A percentile compares a stretch with the other conserved stretches of the same genome.
These are phyloP conservation scores for Suillus luteus DNA, from an alignment of 768 basidiomycete species.

Conservation along the genomic window DNA sequence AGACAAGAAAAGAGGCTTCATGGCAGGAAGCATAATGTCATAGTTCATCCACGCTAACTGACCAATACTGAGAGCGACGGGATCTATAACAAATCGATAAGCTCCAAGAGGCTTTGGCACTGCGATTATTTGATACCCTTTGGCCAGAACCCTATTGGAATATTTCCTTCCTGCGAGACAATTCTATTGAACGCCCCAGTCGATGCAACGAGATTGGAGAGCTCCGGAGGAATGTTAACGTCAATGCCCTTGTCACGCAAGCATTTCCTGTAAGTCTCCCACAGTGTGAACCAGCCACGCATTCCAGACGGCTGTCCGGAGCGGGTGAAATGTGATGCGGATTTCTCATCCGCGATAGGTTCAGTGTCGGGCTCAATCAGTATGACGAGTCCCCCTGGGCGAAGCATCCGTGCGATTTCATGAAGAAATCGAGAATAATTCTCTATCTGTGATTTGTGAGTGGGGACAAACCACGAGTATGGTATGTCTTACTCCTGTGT, in stretches of 20 bases:
- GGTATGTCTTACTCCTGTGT: conserved; percentile 56
- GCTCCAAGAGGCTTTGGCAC: conserved; percentile 12
- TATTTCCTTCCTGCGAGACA: conserved; percentile 53
- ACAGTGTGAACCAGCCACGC: conserved; percentile 63
- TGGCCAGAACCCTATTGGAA: conserved; percentile 73
- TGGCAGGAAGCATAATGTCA: conserved; percentile 63
- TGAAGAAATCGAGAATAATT: conserved; percentile 61
- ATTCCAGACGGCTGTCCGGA: conserved; percentile 39
- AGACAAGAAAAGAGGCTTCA: conserved; percentile 60
- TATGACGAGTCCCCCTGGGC: conserved; percentile 70
- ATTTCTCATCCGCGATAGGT: conserved; percentile 50
- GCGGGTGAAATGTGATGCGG: conserved; percentile 37
- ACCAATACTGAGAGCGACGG: conserved; percentile 59
- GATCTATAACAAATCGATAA: conserved; percentile 42
- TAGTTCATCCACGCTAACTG: conserved; percentile 76
- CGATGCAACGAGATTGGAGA: conserved; percentile 49
- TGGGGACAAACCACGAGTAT: conserved; percentile 15
- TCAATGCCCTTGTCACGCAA: conserved; percentile 56
- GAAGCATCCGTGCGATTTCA: conserved; percentile 66
- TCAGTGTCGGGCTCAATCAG: conserved; percentile 62
- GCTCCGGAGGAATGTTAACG: conserved; percentile 55
- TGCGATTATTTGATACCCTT: conserved; percentile 38
- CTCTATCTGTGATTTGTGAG: conserved; percentile 47
- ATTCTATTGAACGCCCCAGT: conserved; percentile 60
- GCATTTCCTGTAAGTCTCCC: conserved; percentile 62